A percentile compares a stretch with the other conserved stretches of the same genome.
These are phyloP conservation scores for Entonaema liquescens DNA, from an alignment of 495 filamentous ascomycete species.

Conservation along the genomic window DNA sequence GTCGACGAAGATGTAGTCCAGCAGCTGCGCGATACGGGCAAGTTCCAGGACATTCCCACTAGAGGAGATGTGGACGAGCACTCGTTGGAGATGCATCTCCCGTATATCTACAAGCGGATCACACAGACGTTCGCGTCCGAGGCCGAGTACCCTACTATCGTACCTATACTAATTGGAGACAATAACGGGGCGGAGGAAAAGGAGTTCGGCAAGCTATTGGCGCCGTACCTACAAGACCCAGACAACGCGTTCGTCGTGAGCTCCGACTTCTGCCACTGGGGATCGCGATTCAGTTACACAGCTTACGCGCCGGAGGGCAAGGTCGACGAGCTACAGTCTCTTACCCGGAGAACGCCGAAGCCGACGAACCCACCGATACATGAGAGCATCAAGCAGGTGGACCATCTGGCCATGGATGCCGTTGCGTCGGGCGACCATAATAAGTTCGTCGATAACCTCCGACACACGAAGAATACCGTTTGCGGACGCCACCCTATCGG, in stretches of 20 bases:
- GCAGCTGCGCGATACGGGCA: slow-evolving; percentile 66
- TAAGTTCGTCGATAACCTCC: slow-evolving; percentile 72
- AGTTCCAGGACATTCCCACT: slow-evolving; percentile 78
- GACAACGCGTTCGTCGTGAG: slow-evolving; percentile 84
- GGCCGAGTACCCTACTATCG: slow-evolving; percentile 71
- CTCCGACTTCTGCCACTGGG: slow-evolving; percentile 99
- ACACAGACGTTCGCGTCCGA: slow-evolving; percentile 61
- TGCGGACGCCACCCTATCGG: slow-evolving; percentile 97
- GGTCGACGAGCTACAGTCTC: slow-evolving; percentile 31
- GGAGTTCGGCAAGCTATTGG: slow-evolving; percentile 73
- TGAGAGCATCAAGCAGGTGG: slow-evolving; percentile 84
- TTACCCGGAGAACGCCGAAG: slow-evolving; percentile 31
- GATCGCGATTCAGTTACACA: slow-evolving; percentile 84
- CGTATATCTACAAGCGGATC: slow-evolving; percentile 89
- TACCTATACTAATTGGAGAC: slow-evolving; percentile 90
- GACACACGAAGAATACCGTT: slow-evolving; percentile 86
- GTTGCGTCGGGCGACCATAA: slow-evolving; percentile 77
- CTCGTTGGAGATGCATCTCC: slow-evolving; percentile 95
- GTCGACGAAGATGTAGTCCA: slow-evolving; percentile 75
- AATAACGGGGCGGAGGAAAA: slow-evolving; percentile 72
- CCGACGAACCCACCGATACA: slow-evolving; percentile 71
- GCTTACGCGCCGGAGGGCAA: slow-evolving; percentile 71
- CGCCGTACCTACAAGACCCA: slow-evolving; percentile 79
- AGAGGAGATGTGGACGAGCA: slow-evolving; percentile 86
- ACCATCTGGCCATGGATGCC: slow-evolving; percentile 82